Conservation (phyloP, 495 filamentous ascomycete species). For the Neurospora sp. region DNA sequence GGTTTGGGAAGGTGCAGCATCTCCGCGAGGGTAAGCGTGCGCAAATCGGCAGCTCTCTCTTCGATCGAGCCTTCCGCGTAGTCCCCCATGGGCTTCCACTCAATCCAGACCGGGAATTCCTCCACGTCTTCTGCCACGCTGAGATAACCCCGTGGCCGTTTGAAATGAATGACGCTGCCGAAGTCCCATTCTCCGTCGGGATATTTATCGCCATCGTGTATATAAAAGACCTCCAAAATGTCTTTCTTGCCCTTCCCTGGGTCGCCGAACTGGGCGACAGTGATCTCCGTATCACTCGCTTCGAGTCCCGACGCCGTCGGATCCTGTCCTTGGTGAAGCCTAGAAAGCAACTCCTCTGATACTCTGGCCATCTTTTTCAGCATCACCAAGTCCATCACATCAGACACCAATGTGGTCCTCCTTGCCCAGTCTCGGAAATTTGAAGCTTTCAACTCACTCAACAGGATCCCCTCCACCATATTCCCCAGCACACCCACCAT, state of each 20-base stretch:
- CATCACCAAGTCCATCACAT: background rate
- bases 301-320: background rate
- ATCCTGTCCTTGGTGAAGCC: background rate
- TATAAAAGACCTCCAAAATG: conserved; percentile 3
- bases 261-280: conserved; percentile 1
- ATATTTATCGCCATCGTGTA: background rate
- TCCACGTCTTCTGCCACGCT: background rate
- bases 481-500: no score
- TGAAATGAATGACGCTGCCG: accelerated
- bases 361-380: conserved; percentile 19
- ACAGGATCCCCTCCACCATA: no score
- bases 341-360: conserved; percentile 16
- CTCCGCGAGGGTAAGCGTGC: conserved; percentile 20
- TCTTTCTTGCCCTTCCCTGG: background rate
- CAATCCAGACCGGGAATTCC: conserved; percentile 20
- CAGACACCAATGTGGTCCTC: no score
- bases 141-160: conserved; percentile 12
- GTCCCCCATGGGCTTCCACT: conserved; percentile 18
- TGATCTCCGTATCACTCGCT: conserved; percentile 3
- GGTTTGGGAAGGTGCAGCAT: conserved; percentile 23
- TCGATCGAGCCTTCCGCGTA: background rate
- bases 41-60: conserved; percentile 13
- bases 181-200: background rate
- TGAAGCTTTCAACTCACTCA: no score
- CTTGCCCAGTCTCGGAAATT: no score